phyloP scores from a whole-genome alignment of 371 early-diverging fungal species.

The Funneliformis caledonium region DNA sequence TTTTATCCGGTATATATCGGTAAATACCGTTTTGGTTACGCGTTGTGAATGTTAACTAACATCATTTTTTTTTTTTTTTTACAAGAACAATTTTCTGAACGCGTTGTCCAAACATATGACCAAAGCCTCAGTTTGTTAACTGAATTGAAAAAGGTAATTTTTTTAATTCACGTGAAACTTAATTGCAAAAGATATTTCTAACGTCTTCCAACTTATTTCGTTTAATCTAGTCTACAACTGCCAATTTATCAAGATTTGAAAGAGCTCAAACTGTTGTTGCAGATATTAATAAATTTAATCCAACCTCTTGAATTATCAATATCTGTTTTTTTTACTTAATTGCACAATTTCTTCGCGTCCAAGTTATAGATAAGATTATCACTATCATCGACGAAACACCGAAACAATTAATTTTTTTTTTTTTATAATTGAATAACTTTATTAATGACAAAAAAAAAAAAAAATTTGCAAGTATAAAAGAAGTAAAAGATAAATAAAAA shows the following conservation, averaged over 20 bases:
- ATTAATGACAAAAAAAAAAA: too few relatives aligned
- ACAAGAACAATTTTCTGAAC: not conserved
- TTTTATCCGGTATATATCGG: not conserved
- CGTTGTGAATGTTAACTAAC: not conserved
- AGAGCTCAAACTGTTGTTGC: conserved; percentile 18
- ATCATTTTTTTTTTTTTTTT: not conserved
- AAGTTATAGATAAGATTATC: too few relatives aligned
- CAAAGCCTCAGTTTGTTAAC: conserved; percentile 18
- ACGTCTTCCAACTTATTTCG: not conserved
- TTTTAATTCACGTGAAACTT: not conserved
- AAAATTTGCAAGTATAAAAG: too few relatives aligned
- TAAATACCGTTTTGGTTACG: not conserved
- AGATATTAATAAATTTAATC: conserved; percentile 23
- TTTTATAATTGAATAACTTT: too few relatives aligned
- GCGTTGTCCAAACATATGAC: not conserved
- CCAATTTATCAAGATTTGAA: conserved; percentile 18
- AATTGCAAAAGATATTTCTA: not conserved
- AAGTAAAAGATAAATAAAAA: too few relatives aligned
- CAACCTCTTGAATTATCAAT: not conserved
- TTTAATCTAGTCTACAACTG: conserved; percentile 1
- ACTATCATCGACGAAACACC: too few relatives aligned
- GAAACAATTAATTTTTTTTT: too few relatives aligned
- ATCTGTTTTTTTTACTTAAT: too few relatives aligned
- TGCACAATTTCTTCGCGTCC: too few relatives aligned
- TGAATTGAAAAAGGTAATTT: conserved; percentile 26